phyloP scores from a whole-genome alignment of 768 basidiomycete species.

The Lepiota subincarnata region DNA sequence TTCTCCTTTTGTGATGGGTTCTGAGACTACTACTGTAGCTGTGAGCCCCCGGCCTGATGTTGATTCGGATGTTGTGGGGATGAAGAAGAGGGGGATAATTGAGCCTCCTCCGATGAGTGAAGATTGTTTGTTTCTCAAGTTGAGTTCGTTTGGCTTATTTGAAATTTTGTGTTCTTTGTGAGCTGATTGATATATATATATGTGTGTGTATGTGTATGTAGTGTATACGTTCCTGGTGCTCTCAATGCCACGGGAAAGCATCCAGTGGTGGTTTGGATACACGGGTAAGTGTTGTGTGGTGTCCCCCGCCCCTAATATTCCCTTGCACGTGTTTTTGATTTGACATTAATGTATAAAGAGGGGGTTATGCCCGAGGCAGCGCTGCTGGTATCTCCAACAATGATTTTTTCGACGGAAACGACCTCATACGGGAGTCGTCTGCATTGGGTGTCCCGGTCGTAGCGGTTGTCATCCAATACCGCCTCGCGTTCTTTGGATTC shows the following conservation, averaged over 20 bases:
- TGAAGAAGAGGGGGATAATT: neutral
- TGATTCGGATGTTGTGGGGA: neutral
- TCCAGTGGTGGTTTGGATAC: conserved; percentile 40
- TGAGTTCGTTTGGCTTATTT: conserved; percentile 15
- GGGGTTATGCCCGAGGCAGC: conserved; percentile 28
- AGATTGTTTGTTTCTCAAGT: conserved; percentile 38
- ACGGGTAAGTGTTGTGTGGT: conserved; percentile 27
- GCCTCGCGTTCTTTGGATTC: conserved; percentile 44
- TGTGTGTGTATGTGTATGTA: conserved; percentile 5
- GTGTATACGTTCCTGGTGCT: conserved; percentile 32
- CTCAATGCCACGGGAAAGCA: conserved; percentile 20
- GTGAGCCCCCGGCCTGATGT: too few species aligned
- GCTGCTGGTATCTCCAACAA: conserved; percentile 1
- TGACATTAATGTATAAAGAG: conserved; percentile 18
- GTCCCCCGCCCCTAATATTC: neutral
- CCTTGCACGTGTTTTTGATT: too few species aligned
- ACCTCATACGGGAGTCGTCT: conserved; percentile 27
- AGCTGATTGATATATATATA: too few species aligned
- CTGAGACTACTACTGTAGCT: neutral
- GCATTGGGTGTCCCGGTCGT: conserved; percentile 28
- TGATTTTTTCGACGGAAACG: conserved; percentile 25
- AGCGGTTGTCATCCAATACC: conserved; percentile 38
- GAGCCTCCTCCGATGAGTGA: conserved; percentile 19
- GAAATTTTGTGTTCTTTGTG: neutral
- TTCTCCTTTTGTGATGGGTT: neutral